Conservation (phyloP, 176 grass and related monocot genomes). For the Oryza meridionalis region DNA sequence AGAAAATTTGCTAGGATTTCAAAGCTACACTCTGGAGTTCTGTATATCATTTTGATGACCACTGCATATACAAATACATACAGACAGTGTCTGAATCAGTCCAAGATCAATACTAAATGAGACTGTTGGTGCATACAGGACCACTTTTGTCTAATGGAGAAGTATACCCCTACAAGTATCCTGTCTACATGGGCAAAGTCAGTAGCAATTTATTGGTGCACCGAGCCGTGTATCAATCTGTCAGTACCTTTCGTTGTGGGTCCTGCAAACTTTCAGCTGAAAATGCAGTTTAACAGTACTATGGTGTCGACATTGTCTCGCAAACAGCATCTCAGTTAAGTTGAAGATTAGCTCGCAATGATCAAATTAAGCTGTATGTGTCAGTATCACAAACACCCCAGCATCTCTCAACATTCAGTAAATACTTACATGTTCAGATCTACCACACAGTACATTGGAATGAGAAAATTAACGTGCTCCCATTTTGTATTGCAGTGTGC, state of each 20-base stretch:
- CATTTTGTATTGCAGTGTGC: neutral
- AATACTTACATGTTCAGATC: neutral
- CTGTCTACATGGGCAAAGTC: constrained; percentile 6
- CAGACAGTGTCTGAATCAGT: neutral
- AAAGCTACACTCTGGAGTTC: too few relatives aligned
- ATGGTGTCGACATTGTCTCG: neutral
- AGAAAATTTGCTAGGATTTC: neutral
- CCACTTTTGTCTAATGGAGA: neutral
- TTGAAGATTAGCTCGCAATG: neutral
- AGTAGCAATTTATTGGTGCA: neutral
- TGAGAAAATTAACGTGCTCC: neutral
- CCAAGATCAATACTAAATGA: constrained; percentile 5
- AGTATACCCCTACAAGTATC: neutral
- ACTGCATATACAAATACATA: neutral
- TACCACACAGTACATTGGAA: neutral
- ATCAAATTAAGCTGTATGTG: neutral
- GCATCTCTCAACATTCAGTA: too few relatives aligned
- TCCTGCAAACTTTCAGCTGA: neutral
- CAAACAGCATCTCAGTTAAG: neutral
- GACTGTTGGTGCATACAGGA: constrained; percentile 8
- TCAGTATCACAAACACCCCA: neutral
- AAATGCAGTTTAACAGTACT: neutral
- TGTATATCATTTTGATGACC: neutral
- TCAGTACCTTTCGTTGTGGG: neutral
- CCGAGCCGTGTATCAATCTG: constrained; percentile 3